These are phyloP conservation scores for Saccharomyces uvarum DNA, from an alignment of 1,139 yeast species.

Conservation along the genomic window DNA sequence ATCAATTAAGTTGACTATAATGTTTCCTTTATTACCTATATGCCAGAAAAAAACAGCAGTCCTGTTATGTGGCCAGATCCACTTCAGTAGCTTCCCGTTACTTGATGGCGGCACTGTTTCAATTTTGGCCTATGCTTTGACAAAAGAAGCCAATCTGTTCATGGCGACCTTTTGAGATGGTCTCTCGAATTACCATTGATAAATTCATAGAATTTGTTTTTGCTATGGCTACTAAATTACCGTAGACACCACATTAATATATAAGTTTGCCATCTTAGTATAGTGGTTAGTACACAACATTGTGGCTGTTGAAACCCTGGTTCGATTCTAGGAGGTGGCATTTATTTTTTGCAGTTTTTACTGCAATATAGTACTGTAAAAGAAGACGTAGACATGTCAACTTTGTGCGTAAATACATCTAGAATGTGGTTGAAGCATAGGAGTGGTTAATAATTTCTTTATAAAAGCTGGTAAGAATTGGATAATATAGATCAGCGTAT, in stretches of 20 bases:
- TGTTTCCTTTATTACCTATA: background rate
- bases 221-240: background rate
- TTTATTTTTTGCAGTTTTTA: background rate
- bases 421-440: too few species aligned
- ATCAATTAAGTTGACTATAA: background rate
- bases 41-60: background rate
- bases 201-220: too few species aligned
- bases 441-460: background rate
- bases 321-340: constrained; percentile 5
- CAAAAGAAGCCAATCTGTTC: background rate
- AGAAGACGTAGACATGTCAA: too few species aligned
- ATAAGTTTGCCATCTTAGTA: constrained; percentile 2
- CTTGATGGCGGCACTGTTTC: background rate
- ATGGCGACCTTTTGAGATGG: background rate
- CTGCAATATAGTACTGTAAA: background rate
- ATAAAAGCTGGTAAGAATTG: background rate
- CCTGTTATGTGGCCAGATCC: background rate
- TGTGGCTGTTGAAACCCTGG: constrained; percentile 5
- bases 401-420: too few species aligned
- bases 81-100: background rate
- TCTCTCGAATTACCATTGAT: background rate
- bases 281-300: constrained; percentile 5
- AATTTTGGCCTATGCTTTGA: background rate
- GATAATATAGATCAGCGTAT: background rate
- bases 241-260: background rate